These are phyloP conservation scores for Arxiozyma bovina DNA, from an alignment of 1,139 yeast species.

Conservation along the genomic window DNA sequence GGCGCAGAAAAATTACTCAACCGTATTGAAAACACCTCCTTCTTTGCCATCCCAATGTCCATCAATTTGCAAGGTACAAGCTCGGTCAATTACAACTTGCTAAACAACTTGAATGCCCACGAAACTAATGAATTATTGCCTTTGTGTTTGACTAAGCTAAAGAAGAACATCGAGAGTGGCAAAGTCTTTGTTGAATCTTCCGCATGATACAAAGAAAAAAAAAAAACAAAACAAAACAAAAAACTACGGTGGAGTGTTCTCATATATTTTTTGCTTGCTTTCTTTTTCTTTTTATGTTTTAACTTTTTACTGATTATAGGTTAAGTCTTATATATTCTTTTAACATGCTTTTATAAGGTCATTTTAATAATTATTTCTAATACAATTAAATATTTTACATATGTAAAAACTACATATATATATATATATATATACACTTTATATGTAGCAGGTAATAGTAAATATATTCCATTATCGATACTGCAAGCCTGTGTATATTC, in stretches of 20 bases:
- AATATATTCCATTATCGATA: too few species aligned
- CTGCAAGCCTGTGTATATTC: too few species aligned
- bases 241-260: too few species aligned
- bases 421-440: too few species aligned
- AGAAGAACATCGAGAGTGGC: conserved; percentile 16
- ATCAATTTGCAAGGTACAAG: conserved; percentile 50
- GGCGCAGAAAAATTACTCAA: conserved; percentile 21
- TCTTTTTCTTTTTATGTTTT: too few species aligned
- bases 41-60: conserved; percentile 58
- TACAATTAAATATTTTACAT: too few species aligned
- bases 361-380: too few species aligned
- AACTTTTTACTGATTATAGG: too few species aligned
- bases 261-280: too few species aligned
- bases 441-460: too few species aligned
- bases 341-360: background rate
- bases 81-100: conserved; percentile 38
- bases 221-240: background rate
- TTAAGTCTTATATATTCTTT: background rate
- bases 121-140: conserved; percentile 35
- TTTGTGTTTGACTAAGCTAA: conserved; percentile 19
- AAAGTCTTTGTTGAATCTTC: conserved; percentile 1
- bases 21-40: conserved; percentile 38
- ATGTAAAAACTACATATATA: too few species aligned
- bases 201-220: background rate
- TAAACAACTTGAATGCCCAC: conserved; percentile 43